Conservation (phyloP, 495 filamentous ascomycete species). For the Podospora fimiseda region DNA sequence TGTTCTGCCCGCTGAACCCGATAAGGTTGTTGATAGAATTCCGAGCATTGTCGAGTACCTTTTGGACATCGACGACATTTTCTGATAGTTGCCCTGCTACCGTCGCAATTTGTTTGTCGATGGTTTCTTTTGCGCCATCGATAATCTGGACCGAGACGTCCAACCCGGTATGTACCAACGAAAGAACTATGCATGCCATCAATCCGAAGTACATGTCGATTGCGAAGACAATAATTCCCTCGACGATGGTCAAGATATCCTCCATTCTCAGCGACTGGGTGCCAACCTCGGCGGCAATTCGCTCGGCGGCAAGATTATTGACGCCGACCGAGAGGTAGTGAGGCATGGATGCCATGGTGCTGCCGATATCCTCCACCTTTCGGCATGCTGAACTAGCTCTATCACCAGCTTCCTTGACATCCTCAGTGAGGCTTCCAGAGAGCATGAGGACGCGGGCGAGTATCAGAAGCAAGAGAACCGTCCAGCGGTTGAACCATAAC, state of each 20-base stretch:
- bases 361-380: slow-evolving; percentile 88
- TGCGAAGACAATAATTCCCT: slow-evolving; percentile 82
- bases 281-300: slow-evolving; percentile 69
- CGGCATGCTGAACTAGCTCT: slow-evolving; percentile 86
- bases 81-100: slow-evolving; percentile 58
- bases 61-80: slow-evolving; percentile 50
- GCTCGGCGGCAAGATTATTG: slow-evolving; percentile 73
- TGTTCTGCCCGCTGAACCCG: slow-evolving; percentile 30
- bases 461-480: slow-evolving; percentile 77
- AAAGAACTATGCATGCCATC: slow-evolving; percentile 77
- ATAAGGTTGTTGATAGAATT: slow-evolving; percentile 33
- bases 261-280: slow-evolving; percentile 69
- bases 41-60: slow-evolving; percentile 54
- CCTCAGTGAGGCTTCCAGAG: slow-evolving; percentile 58
- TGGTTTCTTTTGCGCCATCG: slow-evolving; percentile 60
- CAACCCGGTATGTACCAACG: slow-evolving; percentile 71
- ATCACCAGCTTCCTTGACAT: slow-evolving; percentile 65
- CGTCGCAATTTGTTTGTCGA: slow-evolving; percentile 64
- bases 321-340: slow-evolving; percentile 84
- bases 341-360: slow-evolving; percentile 95
- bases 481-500: slow-evolving; percentile 97
- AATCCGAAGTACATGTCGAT: slow-evolving; percentile 84
- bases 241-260: slow-evolving; percentile 73
- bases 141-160: slow-evolving; percentile 61
- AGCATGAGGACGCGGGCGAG: slow-evolving; percentile 75